A percentile compares a stretch with the other conserved stretches of the same genome.
phyloP scores from a whole-genome alignment of 2,329 filamentous ascomycete genomes.

The Trichoderma harzianum region DNA sequence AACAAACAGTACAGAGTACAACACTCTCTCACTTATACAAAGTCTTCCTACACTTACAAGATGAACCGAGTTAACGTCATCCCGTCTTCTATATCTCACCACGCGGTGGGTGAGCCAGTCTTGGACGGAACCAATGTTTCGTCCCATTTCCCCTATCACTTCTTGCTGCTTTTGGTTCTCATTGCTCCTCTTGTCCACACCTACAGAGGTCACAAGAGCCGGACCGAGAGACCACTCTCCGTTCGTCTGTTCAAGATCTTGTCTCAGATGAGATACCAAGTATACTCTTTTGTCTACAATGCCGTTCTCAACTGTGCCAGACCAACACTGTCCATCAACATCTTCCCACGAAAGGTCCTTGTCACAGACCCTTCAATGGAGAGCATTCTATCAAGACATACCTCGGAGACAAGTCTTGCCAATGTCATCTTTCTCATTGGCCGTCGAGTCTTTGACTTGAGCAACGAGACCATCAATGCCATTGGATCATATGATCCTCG shows the following conservation, averaged over 20 bases:
- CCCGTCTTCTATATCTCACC: slow-evolving; percentile 2
- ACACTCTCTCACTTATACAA: neutral
- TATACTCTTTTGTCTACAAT: slow-evolving; percentile 8
- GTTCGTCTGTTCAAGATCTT: neutral
- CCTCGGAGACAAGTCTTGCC: slow-evolving; percentile 30
- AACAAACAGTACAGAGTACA: neutral
- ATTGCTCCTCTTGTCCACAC: slow-evolving; percentile 1
- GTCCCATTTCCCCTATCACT: neutral
- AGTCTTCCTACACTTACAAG: neutral
- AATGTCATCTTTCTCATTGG: slow-evolving; percentile 32
- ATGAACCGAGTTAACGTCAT: neutral
- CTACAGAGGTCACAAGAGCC: neutral
- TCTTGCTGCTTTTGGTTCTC: neutral
- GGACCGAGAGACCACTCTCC: neutral
- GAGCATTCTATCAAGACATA: slow-evolving; percentile 27
- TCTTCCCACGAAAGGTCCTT: slow-evolving; percentile 29
- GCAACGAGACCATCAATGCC: slow-evolving; percentile 23
- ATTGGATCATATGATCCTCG: slow-evolving; percentile 29
- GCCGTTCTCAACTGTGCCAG: neutral
- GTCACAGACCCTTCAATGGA: slow-evolving; percentile 30
- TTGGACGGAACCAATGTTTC: neutral
- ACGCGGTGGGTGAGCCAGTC: neutral
- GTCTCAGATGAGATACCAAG: slow-evolving; percentile 1
- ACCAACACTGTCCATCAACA: slow-evolving; percentile 27
- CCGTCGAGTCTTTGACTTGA: slow-evolving; percentile 27